Evolutionary conservation across 2,329 filamentous ascomycete genomes (phyloP).

Genomic region (Nemania diffusa): DNA sequence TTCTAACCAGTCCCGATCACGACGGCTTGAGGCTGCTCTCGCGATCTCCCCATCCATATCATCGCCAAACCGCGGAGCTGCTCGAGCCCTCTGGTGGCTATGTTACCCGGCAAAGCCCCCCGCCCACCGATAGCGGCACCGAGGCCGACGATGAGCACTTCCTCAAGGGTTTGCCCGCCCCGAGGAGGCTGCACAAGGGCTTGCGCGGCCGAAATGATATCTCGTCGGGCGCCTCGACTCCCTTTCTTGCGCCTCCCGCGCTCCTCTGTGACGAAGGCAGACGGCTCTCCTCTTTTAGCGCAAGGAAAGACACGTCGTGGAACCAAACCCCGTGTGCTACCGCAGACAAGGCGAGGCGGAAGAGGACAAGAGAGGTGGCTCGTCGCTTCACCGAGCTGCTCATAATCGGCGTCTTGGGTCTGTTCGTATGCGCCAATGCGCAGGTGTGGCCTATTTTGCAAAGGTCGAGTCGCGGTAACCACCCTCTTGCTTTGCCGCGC

Average conservation of each 20-base stretch:
- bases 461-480: conserved; percentile 62
- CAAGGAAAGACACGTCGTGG: conserved; percentile 39
- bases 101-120: conserved; percentile 64
- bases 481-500: background rate
- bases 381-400: conserved; percentile 64
- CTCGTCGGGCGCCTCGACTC: conserved; percentile 66
- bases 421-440: conserved; percentile 60
- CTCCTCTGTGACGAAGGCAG: conserved; percentile 55
- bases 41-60: conserved; percentile 76
- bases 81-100: conserved; percentile 60
- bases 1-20: conserved; percentile 46
- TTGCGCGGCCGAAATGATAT: conserved; percentile 70
- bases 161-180: conserved; percentile 84
- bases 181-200: conserved; percentile 82
- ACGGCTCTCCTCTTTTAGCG: conserved; percentile 33
- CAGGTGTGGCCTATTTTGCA: conserved; percentile 58
- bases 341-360: conserved; percentile 55
- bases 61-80: conserved; percentile 67
- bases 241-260: conserved; percentile 61
- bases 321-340: conserved; percentile 41
- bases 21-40: conserved; percentile 61
- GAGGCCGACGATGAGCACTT: conserved; percentile 96
- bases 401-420: conserved; percentile 61
- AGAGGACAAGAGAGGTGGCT: conserved; percentile 62
- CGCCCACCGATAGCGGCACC: conserved; percentile 88